phyloP scores from a whole-genome alignment of 805 yeast species.

The Wickerhamiella sergipiensis region DNA sequence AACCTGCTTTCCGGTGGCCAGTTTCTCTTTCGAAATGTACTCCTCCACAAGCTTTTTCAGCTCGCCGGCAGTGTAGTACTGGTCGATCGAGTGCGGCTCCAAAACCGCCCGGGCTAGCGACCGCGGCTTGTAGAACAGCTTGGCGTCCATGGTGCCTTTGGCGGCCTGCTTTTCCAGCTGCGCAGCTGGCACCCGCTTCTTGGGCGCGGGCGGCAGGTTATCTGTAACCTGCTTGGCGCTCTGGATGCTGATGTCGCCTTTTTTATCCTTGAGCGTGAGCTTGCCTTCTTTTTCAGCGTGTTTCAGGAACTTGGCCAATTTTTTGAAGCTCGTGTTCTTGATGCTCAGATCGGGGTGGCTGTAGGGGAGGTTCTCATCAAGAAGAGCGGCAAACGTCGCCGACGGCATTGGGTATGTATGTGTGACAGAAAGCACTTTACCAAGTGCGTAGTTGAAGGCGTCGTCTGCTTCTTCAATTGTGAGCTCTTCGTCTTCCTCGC shows the following conservation, averaged over 20 bases:
- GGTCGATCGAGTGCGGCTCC: constrained; percentile 13
- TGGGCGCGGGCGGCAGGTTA: constrained; percentile 4
- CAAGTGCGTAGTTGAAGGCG: constrained; percentile 55
- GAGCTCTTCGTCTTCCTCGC: constrained; percentile 5
- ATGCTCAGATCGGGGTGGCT: constrained; percentile 28
- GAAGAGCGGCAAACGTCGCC: constrained; percentile 49
- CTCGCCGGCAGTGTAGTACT: constrained; percentile 40
- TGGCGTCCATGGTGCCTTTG: constrained; percentile 13
- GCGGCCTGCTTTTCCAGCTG: constrained; percentile 2
- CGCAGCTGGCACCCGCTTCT: not conserved
- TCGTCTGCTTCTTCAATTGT: constrained; percentile 29
- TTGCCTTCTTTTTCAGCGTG: constrained; percentile 69
- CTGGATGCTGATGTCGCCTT: constrained; percentile 53
- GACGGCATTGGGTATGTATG: constrained; percentile 47
- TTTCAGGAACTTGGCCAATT: constrained; percentile 71
- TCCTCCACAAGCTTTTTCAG: constrained; percentile 37
- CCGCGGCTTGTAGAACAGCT: constrained; percentile 20
- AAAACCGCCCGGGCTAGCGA: constrained; percentile 17
- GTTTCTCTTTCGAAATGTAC: constrained; percentile 41
- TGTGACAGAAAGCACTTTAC: constrained; percentile 41
- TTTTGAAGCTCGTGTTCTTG: constrained; percentile 81
- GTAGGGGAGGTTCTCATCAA: constrained; percentile 59
- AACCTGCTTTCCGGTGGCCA: constrained; percentile 38
- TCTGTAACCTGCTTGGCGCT: constrained; percentile 18
- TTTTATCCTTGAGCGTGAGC: constrained; percentile 66